These are phyloP conservation scores for Geotrichum restrictum DNA, from an alignment of 1,139 yeast species.

Conservation along the genomic window DNA sequence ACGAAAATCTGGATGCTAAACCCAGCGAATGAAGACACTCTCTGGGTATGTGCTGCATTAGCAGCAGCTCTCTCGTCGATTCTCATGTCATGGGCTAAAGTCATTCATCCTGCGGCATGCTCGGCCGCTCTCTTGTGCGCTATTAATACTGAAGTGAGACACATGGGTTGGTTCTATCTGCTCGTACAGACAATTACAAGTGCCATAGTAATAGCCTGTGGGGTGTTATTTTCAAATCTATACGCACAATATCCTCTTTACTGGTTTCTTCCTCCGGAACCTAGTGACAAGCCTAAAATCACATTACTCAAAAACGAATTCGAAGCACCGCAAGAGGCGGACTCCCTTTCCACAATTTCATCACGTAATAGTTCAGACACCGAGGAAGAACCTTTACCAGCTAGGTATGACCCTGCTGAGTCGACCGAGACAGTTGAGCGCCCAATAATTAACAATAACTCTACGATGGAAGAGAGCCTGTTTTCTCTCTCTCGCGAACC, in stretches of 20 bases:
- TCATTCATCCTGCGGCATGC: conserved; percentile 73
- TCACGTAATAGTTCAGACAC: not conserved
- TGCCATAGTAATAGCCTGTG: conserved; percentile 49
- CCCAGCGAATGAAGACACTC: conserved; percentile 34
- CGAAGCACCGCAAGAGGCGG: not conserved
- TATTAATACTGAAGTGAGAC: conserved; percentile 45
- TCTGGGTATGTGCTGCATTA: conserved; percentile 61
- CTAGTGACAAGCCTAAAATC: not conserved
- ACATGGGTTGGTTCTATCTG: conserved; percentile 65
- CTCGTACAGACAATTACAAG: conserved; percentile 55
- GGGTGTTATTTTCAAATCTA: conserved; percentile 55
- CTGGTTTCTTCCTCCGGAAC: conserved; percentile 55
- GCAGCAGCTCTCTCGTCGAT: conserved; percentile 56
- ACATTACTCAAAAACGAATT: too few species aligned
- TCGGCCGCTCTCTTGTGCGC: conserved; percentile 64
- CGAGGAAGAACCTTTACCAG: too few species aligned
- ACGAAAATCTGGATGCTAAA: conserved; percentile 53
- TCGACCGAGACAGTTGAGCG: too few species aligned
- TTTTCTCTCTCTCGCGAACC: too few species aligned
- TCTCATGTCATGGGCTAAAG: conserved; percentile 51
- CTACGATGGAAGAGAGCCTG: too few species aligned
- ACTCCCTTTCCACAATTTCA: not conserved
- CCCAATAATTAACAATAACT: too few species aligned
- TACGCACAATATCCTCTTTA: conserved; percentile 53
- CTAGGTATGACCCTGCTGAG: too few species aligned